Base-by-base conservation (phyloP, 2,329 filamentous ascomycete species). In the Fusarium virguliforme region DNA sequence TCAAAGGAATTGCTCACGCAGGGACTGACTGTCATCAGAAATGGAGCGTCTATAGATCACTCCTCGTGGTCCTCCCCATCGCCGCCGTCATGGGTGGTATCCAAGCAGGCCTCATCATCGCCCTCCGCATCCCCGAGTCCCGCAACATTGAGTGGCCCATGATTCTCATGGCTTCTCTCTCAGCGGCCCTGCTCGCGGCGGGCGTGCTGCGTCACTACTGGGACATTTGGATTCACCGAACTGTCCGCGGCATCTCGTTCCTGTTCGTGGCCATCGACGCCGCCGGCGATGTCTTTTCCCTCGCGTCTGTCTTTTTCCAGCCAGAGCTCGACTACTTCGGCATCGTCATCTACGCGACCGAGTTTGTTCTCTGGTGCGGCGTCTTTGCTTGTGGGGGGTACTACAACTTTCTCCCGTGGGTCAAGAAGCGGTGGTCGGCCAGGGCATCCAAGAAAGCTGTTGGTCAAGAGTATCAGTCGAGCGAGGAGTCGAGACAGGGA, bases 261-360 rank as follows among this genome's bases (percentile, higher is more conserved):
- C 81, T 92, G 3, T 94, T 94, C 70, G 90, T 92, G 0, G 88
- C 83, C 2, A 91, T 93, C 46, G 91, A 93, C 78, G 91, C 90
- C 0, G 83, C 88, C 1, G 91, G 91, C 0, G 91, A 93, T 76
- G 76, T 93, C 4, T 90, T 90, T 60, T 92, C 90, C 0, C 80
- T 93, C 0, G 76, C 90, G 3, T 91, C 90, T 1, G 82, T 93
- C 15, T 81, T 91, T 43, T 92, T 91, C 68, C 86, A 91, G 75
- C 83, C 84, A 0, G 80, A 81, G 18, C 74, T 91, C 4, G 88
- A 92, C 73, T 75, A 91, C 1, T 79, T 92, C 0, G 91, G 90
- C 0, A 84, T 93, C 65, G 84, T 90, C 1, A 91, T 92, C 15
- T 93, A 93, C 75, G 88, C 86, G 1, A 88, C 87, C 0, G 91